Evolutionary conservation across 225 moss, liverwort and hornwort species (phyloP), one percentile per base, ranked within the genome.

Genomic region (Ulota crispa): DNA sequence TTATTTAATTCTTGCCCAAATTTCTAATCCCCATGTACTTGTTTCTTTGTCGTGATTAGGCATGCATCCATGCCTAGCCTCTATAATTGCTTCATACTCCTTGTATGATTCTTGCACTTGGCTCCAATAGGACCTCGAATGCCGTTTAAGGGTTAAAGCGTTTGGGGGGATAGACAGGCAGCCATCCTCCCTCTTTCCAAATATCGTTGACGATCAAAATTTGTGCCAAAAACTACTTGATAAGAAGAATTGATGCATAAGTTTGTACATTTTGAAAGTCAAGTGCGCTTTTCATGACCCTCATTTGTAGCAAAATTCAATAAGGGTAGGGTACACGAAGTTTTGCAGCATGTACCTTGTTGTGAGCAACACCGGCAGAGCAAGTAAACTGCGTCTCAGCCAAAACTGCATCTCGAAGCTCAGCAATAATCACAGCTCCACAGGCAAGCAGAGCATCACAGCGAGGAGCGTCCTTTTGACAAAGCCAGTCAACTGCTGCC

Each of bases 291-390:
- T 18, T 4, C 19, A 12, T 20, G 27, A 41, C 19, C 27, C 39
- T 60, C 12, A 42, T 60, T 41, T 19, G 20, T 16, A 64, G 18
- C 24, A 77, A 37, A 53, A 19, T 41, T 15, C 3, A 50, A 66
- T 5, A 39, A 67, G 7, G 20, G 21, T 54, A 31, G 27, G 12
- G 20, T 56, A 18, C 21, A 72, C 30, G 56, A 21, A 21, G 43
- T 63, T 15, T 63, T 18, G 76, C 20, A 65, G 57, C 31, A 37
- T 52, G 5, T 18, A 94, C 97, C 92, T 95, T 95, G 85, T 95
- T 94, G 87, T 95, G 95, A 76, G 88, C 95, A 77, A 95, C 90
- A 80, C 95, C 95, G 26, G 97, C 97, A 83, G 97, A 98, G 77
- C 94, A 95, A 26, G 94, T 95, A 87, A 95, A 98, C 75, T 91